Percentiles rank a stretch among this genome's conserved stretches.
These are phyloP conservation scores for Bruguiera parviflora DNA, from an alignment of 345 rosid genomes.

Conservation along the genomic window DNA sequence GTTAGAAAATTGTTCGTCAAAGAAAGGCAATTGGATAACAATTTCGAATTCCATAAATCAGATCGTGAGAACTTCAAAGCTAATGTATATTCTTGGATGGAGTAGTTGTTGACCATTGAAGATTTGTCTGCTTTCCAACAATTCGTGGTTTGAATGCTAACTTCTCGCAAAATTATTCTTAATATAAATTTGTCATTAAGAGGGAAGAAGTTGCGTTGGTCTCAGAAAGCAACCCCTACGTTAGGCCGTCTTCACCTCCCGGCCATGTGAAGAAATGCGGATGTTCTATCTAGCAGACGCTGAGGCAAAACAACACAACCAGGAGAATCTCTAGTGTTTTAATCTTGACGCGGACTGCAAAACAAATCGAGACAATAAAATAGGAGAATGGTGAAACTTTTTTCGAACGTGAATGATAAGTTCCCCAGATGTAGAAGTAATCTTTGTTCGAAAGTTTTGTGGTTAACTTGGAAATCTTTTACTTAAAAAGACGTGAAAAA, in stretches of 20 bases:
- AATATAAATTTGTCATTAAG: neutral
- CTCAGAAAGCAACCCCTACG: constrained; percentile 8
- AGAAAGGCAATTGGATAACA: too few relatives aligned
- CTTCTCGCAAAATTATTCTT: neutral
- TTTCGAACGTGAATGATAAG: too few relatives aligned
- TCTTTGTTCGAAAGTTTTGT: too few relatives aligned
- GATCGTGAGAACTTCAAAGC: neutral
- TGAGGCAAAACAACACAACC: neutral
- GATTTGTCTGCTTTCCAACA: neutral
- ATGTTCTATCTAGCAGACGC: neutral
- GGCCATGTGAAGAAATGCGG: neutral
- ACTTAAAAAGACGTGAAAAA: too few relatives aligned
- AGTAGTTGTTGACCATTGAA: neutral
- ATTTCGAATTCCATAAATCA: too few relatives aligned
- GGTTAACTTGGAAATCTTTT: too few relatives aligned
- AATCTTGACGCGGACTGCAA: neutral
- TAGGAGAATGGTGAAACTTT: too few relatives aligned
- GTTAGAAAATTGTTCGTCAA: too few relatives aligned
- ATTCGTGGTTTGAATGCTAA: neutral
- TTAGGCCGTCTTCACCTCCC: neutral
- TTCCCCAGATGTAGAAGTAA: too few relatives aligned
- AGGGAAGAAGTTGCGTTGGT: neutral
- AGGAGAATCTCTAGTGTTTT: neutral
- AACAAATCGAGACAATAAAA: neutral
- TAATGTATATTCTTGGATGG: neutral